Percentiles rank a stretch among this genome's conserved stretches.
Evolutionary conservation across 305 asterid genomes (phyloP).

Genomic region (Rubia peregrina): DNA sequence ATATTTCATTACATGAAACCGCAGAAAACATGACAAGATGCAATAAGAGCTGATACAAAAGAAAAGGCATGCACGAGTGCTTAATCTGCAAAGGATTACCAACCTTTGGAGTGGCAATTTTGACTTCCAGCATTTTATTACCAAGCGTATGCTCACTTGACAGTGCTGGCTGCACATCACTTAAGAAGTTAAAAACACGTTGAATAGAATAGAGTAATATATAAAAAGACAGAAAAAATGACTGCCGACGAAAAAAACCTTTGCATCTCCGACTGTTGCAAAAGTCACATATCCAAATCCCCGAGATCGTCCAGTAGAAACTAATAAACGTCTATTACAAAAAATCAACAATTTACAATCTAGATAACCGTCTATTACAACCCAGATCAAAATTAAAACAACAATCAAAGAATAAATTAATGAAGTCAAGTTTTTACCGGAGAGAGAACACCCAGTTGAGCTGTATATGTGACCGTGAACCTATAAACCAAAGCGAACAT

Average conservation of each 20-base stretch:
- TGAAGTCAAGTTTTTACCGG: no score
- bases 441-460: no score
- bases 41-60: not conserved
- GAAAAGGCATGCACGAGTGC: not conserved
- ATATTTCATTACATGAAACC: not conserved
- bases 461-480: no score
- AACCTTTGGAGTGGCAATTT: slow-evolving; percentile 98
- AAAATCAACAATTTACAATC: no score
- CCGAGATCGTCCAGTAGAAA: slow-evolving; percentile 91
- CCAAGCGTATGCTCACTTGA: slow-evolving; percentile 81
- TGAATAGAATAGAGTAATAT: not conserved
- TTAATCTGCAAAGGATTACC: slow-evolving; percentile 9
- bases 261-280: slow-evolving; percentile 70
- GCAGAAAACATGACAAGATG: not conserved
- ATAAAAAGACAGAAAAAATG: not conserved
- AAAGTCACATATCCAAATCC: slow-evolving; percentile 97
- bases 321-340: no score
- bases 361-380: no score
- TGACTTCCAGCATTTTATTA: slow-evolving; percentile 80
- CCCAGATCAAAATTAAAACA: no score
- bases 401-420: no score
- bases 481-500: no score
- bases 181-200: slow-evolving; percentile 8
- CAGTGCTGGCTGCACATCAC: slow-evolving; percentile 58
- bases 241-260: slow-evolving; percentile 34